These are phyloP conservation scores for Gracilariopsis chorda DNA, from an alignment of 23 red algal species.

Conservation along the genomic window DNA sequence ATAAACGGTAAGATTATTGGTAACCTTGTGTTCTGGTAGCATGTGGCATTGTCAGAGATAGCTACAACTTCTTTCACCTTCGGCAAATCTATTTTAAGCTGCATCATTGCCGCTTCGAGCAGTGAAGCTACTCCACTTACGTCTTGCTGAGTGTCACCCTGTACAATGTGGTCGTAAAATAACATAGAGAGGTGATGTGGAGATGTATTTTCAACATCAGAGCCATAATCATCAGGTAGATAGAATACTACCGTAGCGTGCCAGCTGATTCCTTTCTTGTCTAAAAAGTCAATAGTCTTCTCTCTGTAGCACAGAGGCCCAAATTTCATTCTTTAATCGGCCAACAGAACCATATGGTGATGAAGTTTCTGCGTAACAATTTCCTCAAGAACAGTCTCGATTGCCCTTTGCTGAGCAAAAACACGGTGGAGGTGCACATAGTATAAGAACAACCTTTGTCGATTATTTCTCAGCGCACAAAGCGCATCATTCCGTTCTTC, in stretches of 20 bases:
- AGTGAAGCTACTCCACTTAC: neutral
- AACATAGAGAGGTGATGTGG: neutral
- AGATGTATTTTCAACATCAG: neutral
- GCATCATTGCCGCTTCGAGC: constrained; percentile 15
- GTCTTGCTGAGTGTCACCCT: neutral
- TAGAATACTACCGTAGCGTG: constrained; percentile 16
- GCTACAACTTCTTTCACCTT: neutral
- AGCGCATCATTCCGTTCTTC: neutral
- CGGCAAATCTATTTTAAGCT: neutral
- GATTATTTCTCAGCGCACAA: neutral
- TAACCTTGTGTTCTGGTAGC: neutral
- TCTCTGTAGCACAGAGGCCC: constrained; percentile 2
- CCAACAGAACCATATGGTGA: neutral
- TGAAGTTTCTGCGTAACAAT: neutral
- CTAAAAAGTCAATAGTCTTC: constrained; percentile 33
- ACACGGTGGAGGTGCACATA: neutral
- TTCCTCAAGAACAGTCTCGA: neutral
- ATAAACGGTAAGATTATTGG: neutral
- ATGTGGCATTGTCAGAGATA: constrained; percentile 2
- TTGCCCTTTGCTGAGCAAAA: neutral
- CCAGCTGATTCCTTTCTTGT: constrained; percentile 23
- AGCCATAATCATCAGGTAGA: neutral
- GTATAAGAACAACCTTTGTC: neutral
- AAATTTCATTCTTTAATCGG: constrained; percentile 45
- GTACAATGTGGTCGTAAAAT: constrained; percentile 39